These are phyloP conservation scores for Lumnitzera racemosa DNA, from an alignment of 345 rosid genomes.

Conservation along the genomic window DNA sequence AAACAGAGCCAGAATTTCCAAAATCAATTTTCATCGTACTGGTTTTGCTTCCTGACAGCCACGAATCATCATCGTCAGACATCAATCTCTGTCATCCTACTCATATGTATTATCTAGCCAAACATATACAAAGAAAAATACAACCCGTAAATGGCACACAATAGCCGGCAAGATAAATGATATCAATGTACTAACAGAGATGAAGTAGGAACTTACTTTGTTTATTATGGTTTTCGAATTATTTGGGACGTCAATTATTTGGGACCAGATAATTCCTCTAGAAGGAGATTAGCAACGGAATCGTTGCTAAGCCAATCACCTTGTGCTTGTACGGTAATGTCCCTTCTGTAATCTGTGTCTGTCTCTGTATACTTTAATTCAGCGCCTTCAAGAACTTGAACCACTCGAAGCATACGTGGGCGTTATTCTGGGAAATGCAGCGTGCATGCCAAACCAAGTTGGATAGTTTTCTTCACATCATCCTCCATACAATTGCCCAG, in stretches of 20 bases:
- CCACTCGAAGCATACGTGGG: slow-evolving; percentile 1
- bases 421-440: background rate
- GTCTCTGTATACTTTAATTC: slow-evolving; percentile 2
- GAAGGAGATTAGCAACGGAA: background rate
- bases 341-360: background rate
- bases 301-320: background rate
- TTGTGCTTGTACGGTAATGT: background rate
- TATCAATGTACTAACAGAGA: no score
- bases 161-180: no score
- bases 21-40: no score
- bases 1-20: no score
- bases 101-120: no score
- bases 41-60: no score
- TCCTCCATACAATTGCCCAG: slow-evolving; percentile 1
- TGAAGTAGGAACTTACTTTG: no score
- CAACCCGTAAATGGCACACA: no score
- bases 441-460: slow-evolving; percentile 10
- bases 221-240: no score
- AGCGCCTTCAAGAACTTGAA: slow-evolving; percentile 3
- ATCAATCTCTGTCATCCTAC: no score
- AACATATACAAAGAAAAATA: no score
- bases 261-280: slow-evolving; percentile 7
- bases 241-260: background rate
- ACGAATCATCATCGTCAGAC: no score
- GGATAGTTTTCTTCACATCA: background rate